These are phyloP conservation scores for Hymenoscyphus occultus DNA, from an alignment of 2,329 filamentous ascomycete species.

Conservation along the genomic window DNA sequence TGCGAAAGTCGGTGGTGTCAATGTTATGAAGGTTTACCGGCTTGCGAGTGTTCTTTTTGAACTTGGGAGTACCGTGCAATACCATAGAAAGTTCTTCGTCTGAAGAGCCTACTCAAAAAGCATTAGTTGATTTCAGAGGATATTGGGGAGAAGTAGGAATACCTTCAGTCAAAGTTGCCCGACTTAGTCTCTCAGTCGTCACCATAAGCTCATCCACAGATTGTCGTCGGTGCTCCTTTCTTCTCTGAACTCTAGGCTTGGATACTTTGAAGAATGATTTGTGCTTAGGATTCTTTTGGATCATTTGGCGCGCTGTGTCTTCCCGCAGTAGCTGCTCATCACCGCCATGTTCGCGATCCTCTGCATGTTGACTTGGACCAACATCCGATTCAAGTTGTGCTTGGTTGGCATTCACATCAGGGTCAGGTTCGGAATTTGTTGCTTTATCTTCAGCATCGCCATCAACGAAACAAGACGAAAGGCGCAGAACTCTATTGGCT, in stretches of 20 bases:
- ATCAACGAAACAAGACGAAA: background rate
- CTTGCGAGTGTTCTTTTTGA: background rate
- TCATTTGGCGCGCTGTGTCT: background rate
- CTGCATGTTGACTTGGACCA: background rate
- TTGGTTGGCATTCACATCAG: background rate
- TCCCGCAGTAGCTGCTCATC: background rate
- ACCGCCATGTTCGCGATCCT: background rate
- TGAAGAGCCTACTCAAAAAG: background rate
- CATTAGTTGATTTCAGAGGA: background rate
- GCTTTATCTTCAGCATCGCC: background rate
- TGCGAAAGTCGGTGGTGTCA: slow-evolving; percentile 10
- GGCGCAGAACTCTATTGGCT: background rate
- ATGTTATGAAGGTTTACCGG: background rate
- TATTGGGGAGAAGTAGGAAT: background rate
- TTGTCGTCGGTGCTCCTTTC: slow-evolving; percentile 21
- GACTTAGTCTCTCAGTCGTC: slow-evolving; percentile 15
- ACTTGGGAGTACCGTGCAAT: background rate
- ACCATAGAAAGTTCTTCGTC: background rate
- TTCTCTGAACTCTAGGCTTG: slow-evolving; percentile 8
- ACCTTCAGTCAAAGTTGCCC: background rate
- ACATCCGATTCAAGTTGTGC: background rate
- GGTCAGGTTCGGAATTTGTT: background rate
- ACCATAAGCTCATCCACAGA: slow-evolving; percentile 24
- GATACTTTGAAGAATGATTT: background rate
- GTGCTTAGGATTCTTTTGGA: background rate